Evolutionary conservation across 2,329 filamentous ascomycete genomes (phyloP), one percentile per base, ranked within the genome.

Genomic region (Ophiosphaerella narmari): DNA sequence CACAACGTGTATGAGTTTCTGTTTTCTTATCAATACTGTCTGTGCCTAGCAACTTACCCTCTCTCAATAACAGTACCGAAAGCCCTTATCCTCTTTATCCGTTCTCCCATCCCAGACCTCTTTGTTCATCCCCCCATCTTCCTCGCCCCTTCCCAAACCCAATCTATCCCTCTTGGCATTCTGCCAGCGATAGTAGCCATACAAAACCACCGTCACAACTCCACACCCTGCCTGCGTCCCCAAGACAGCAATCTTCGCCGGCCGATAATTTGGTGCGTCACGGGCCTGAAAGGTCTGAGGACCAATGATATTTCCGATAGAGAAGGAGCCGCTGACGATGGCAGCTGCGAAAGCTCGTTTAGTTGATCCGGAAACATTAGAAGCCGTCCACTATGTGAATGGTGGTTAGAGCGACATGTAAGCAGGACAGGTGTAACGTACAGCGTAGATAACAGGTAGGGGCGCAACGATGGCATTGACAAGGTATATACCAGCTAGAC

Each of bases 211-310:
- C 4, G 54, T 58, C 5, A 53, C 40, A 26, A 48, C 60, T 1
- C 62, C 65, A 23, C 67, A 63, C 18, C 66, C 72, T 1, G 64
- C 67, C 6, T 70, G 46, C 4, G 55, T 54, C 1, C 48, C 68
- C 43, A 75, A 64, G 39, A 78, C 73, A 5, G 73, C 69, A 26
- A 77, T 69, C 54, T 78, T 79, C 1, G 76, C 77, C 2, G 74
- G 74, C 2, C 74, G 44, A 37, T 63, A 65, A 2, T 41, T 35
- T 12, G 59, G 59, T 8, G 52, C 55, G 26, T 63, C 57, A 1
- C 46, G 48, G 7, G 46, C 55, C 38, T 45, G 50, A 14, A 57
- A 61, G 12, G 53, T 59, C 46, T 60, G 65, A 52, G 59, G 68
- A 66, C 80, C 58, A 11, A 63, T 62, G 34, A 62, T 65, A 32